phyloP scores from a whole-genome alignment of 331 rosid species.

The Pyracantha coccinea region DNA sequence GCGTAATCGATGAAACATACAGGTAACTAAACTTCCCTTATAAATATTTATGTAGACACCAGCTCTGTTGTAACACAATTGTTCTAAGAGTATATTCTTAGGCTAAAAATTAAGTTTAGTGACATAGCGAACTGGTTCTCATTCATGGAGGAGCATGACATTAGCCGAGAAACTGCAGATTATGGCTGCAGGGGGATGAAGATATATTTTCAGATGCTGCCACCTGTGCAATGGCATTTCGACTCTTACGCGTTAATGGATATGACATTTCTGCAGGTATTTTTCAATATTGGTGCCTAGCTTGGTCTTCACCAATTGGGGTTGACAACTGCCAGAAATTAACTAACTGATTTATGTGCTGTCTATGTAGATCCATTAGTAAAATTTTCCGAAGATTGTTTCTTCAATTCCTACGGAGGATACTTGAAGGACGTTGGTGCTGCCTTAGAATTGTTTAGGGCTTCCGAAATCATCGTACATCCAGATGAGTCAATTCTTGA shows the following conservation, averaged over 20 bases:
- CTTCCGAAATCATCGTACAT: conserved; percentile 51
- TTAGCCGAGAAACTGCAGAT: conserved; percentile 32
- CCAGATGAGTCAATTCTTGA: conserved; percentile 51
- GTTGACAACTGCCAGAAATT: background rate
- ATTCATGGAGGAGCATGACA: background rate
- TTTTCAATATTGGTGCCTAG: conserved; percentile 4
- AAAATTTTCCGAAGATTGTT: conserved; percentile 48
- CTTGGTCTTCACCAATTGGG: conserved; percentile 4
- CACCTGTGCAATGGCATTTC: conserved; percentile 79
- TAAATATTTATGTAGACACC: background rate
- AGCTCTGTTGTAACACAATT: too few relatives aligned
- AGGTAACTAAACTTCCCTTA: conserved; percentile 26
- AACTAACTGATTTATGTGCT: conserved; percentile 7
- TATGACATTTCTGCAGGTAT: conserved; percentile 75
- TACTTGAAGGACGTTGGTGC: conserved; percentile 55
- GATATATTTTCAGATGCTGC: conserved; percentile 58
- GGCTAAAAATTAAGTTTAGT: too few relatives aligned
- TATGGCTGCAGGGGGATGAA: conserved; percentile 66
- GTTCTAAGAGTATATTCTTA: too few relatives aligned
- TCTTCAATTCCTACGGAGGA: conserved; percentile 52
- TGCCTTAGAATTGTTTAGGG: conserved; percentile 55
- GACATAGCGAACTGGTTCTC: background rate
- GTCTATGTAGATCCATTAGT: conserved; percentile 47
- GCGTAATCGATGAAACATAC: conserved; percentile 61
- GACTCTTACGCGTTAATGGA: conserved; percentile 54